A percentile compares a stretch with the other conserved stretches of the same genome.
These are phyloP conservation scores for Plasmodium falciparum DNA, from an alignment of 169 alveolate genomes.

Conservation along the genomic window DNA sequence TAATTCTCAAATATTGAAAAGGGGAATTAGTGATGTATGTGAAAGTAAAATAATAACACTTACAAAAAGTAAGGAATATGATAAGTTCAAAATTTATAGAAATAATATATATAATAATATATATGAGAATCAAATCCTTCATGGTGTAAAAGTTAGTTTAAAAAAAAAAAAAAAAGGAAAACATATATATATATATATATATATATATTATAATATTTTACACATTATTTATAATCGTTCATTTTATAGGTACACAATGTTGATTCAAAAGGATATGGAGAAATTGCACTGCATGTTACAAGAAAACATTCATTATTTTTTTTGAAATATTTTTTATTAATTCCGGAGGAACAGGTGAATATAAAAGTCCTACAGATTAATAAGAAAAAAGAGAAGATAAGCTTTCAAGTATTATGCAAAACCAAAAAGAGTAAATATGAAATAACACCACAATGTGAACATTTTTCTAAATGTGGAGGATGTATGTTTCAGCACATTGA, in stretches of 20 bases:
- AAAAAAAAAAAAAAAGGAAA: constrained; percentile 12
- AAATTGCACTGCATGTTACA: constrained; percentile 49
- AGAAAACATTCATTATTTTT: constrained; percentile 49
- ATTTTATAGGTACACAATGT: constrained; percentile 45
- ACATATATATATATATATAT: constrained; percentile 6
- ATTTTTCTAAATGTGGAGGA: constrained; percentile 73
- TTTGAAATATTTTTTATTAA: constrained; percentile 59
- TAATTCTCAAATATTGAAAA: constrained; percentile 28
- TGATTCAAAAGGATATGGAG: constrained; percentile 69
- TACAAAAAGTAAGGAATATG: constrained; percentile 70
- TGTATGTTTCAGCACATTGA: constrained; percentile 70
- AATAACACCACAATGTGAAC: constrained; percentile 58
- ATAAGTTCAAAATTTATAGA: constrained; percentile 46
- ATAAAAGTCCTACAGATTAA: constrained; percentile 63
- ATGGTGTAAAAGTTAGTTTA: constrained; percentile 68
- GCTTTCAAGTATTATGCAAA: constrained; percentile 60
- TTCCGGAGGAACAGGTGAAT: constrained; percentile 73
- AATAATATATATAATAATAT: constrained; percentile 45
- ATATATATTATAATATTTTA: background rate
- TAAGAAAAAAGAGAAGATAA: constrained; percentile 60
- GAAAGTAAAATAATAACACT: constrained; percentile 74
- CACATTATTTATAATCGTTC: background rate
- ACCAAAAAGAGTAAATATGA: constrained; percentile 71
- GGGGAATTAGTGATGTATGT: constrained; percentile 65
- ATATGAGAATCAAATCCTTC: constrained; percentile 63